These are phyloP conservation scores for Ceratocystis smalleyi DNA, from an alignment of 2,329 filamentous ascomycete species.

Conservation along the genomic window DNA sequence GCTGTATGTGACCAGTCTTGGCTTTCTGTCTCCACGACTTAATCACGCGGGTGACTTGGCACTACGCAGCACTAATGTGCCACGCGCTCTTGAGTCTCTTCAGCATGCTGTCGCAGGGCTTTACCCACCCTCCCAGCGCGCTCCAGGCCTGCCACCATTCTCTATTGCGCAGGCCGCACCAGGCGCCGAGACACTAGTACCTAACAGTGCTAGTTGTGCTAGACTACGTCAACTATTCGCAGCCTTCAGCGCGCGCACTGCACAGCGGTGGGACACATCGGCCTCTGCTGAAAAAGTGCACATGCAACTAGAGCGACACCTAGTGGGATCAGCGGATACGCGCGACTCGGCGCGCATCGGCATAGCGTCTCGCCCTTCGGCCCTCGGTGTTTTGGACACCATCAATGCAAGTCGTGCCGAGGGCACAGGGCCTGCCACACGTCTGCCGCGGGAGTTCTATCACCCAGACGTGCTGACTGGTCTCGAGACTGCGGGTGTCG, in stretches of 20 bases:
- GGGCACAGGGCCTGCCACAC: slow-evolving; percentile 49
- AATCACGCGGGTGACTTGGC: slow-evolving; percentile 41
- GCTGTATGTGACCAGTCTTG: slow-evolving; percentile 60
- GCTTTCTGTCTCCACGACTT: slow-evolving; percentile 50
- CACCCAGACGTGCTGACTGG: slow-evolving; percentile 54
- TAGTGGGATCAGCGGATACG: slow-evolving; percentile 33
- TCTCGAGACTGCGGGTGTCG: slow-evolving; percentile 59
- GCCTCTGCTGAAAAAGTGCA: slow-evolving; percentile 75
- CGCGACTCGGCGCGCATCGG: slow-evolving; percentile 39
- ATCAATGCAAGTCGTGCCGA: slow-evolving; percentile 81
- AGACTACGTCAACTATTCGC: slow-evolving; percentile 54
- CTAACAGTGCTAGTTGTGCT: slow-evolving; percentile 59
- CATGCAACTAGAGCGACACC: slow-evolving; percentile 64
- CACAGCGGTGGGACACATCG: slow-evolving; percentile 57
- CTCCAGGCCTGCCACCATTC: slow-evolving; percentile 33
- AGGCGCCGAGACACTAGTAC: slow-evolving; percentile 62
- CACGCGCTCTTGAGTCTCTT: slow-evolving; percentile 60
- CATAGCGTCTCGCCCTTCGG: slow-evolving; percentile 46
- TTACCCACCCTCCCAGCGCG: slow-evolving; percentile 43
- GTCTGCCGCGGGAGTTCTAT: slow-evolving; percentile 74
- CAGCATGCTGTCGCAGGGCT: slow-evolving; percentile 62
- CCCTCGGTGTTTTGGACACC: slow-evolving; percentile 87
- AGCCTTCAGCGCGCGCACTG: slow-evolving; percentile 56
- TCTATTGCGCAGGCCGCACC: slow-evolving; percentile 35
- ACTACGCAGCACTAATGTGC: slow-evolving; percentile 58